Percentiles rank a stretch among this genome's conserved stretches.
Evolutionary conservation across 2,329 filamentous ascomycete species (phyloP).

Genomic region (Graphilbum sp.): DNA sequence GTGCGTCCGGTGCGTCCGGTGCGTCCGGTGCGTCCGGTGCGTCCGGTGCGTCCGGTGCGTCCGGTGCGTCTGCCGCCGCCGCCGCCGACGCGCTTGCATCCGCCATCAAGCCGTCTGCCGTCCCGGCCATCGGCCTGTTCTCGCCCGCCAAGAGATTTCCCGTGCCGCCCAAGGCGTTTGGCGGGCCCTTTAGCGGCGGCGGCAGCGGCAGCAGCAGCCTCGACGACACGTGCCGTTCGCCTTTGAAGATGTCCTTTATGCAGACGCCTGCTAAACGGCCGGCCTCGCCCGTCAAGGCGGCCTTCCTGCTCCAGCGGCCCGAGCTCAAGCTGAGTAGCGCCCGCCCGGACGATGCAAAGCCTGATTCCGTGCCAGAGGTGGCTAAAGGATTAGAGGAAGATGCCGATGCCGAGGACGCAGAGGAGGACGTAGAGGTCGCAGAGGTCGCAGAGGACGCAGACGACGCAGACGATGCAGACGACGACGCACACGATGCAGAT

Average conservation of each 20-base stretch:
- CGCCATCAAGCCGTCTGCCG: conserved; percentile 11
- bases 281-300: conserved; percentile 18
- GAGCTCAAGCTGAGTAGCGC: conserved; percentile 6
- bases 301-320: conserved; percentile 18
- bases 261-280: conserved; percentile 24
- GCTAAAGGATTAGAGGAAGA: too few species aligned
- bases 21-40: too few species aligned
- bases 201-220: conserved; percentile 13
- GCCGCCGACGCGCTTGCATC: not conserved
- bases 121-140: conserved; percentile 24
- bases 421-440: conserved; percentile 6
- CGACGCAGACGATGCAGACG: conserved; percentile 3
- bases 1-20: too few species aligned
- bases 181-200: conserved; percentile 15
- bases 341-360: too few species aligned
- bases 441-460: too few species aligned
- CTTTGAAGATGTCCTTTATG: conserved; percentile 30
- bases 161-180: conserved; percentile 22
- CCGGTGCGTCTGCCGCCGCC: too few species aligned
- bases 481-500: conserved; percentile 7
- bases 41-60: too few species aligned
- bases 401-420: conserved; percentile 5
- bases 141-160: conserved; percentile 35
- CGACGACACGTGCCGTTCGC: conserved; percentile 16
- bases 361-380: too few species aligned